Base-by-base conservation (phyloP, 257 asterid species). In the Primulina huaijiensis region DNA sequence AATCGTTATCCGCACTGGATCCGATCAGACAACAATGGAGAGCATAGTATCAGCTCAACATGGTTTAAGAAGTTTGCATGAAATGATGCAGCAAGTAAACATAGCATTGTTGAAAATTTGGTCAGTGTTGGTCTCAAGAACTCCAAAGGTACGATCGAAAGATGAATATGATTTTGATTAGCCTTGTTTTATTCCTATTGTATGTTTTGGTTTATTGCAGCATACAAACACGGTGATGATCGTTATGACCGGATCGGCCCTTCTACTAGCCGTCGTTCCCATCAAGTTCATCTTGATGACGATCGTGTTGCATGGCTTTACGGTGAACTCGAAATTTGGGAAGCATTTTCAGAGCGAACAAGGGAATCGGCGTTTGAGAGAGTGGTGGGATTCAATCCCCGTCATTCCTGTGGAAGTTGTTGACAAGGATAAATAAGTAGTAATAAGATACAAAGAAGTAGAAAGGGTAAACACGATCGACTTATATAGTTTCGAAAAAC, bases 321-420 rank as follows among this genome's bases (percentile, higher is more conserved):
- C 71, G 20, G 62, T 29, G 69, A 87, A 86, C 19, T 87, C 92
- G 5, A 71, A 68, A 62, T 5, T 83, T 17, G 93, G 89, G 72
- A 81, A 77, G 76, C 16, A 2, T 6, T 59, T 79, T 75, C 83
- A 83, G 60, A 86, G 68, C 14, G 93, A 90, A 2, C 85, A 74
- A 46, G 87, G 96, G 11, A 85, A 88, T 31, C 80, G 97, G 16
- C 82, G 97, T 5, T 61, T 87, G 11, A 78, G 75, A 74, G 98
- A 90, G 75, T 92, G 97, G 98, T 92, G 98, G 98, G 96, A 90
- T 68, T 87, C 97, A 4, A 90, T 92, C 69, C 96, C 97, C 1
- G 78, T 92, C 7, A 75, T 84, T 9, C 89, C 90, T 0, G 89
- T 92, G 0, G 90, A 88, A 72, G 11, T 85, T 34, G 75, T 72